Evolutionary conservation across 306 rosid genomes (phyloP).

Genomic region (Corylus avellana): DNA sequence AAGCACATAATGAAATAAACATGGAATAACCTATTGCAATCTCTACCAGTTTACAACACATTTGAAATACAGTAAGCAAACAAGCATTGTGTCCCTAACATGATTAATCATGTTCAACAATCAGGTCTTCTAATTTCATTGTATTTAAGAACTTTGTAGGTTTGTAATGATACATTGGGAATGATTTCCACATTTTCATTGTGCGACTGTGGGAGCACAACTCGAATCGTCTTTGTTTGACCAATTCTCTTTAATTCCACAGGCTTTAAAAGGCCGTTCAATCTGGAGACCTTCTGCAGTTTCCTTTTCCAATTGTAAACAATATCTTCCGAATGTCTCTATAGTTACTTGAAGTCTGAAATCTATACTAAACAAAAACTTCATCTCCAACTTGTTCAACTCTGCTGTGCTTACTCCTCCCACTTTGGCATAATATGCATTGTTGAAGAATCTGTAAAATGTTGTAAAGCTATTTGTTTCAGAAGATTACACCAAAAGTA

Average conservation of each 20-base stretch:
- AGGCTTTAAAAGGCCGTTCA: slow-evolving; percentile 76
- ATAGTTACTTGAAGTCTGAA: slow-evolving; percentile 78
- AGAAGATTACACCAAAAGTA: slow-evolving; percentile 10
- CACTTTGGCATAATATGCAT: slow-evolving; percentile 93
- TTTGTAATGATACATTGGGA: slow-evolving; percentile 18
- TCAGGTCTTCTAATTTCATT: slow-evolving; percentile 18
- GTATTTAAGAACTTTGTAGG: slow-evolving; percentile 16
- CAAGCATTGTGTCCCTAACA: background rate
- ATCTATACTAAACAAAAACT: slow-evolving; percentile 77
- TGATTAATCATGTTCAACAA: slow-evolving; percentile 14
- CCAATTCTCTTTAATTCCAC: slow-evolving; percentile 75
- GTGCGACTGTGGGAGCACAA: slow-evolving; percentile 68
- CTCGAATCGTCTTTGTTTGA: slow-evolving; percentile 67
- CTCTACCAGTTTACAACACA: background rate
- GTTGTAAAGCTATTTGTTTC: slow-evolving; percentile 4
- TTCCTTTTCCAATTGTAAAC: slow-evolving; percentile 72
- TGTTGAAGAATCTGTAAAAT: slow-evolving; percentile 82
- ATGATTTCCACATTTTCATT: slow-evolving; percentile 44
- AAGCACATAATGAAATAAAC: background rate
- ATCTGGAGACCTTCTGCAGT: slow-evolving; percentile 57
- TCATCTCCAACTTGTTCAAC: slow-evolving; percentile 86
- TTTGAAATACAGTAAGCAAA: background rate
- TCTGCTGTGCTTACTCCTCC: slow-evolving; percentile 89
- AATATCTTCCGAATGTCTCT: slow-evolving; percentile 74
- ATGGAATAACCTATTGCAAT: background rate